Base-by-base conservation (phyloP, 225 moss, liverwort and hornwort genomes). In the Neckera pumila region DNA sequence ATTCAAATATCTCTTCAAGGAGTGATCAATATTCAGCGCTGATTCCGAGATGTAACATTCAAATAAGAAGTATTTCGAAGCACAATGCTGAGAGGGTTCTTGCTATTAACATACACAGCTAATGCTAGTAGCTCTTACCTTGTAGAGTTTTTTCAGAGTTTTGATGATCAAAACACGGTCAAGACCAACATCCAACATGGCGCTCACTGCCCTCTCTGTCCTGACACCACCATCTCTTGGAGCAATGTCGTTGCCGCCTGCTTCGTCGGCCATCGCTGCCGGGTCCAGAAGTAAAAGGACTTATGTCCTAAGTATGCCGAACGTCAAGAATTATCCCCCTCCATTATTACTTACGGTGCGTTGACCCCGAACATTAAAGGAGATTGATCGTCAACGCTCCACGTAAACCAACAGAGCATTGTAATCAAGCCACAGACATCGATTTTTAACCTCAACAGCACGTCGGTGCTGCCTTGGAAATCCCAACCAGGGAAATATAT, bases 141-240 rank as follows among this genome's bases (percentile, higher is more conserved):
- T 94, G 85, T 88, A 88, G 20, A 94, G 90, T 36, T 79, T 89
- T 79, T 87, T 92, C 17, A 93, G 90, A 36, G 90, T 92, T 83
- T 83, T 89, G 43, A 92, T 42, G 71, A 93, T 87, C 79, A 92
- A 54, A 56, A 42, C 82, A 63, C 92, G 92, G 51, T 91, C 89
- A 18, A 94, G 70, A 47, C 92, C 92, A 42, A 93, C 82, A 62
- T 40, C 61, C 51, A 69, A 36, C 92, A 94, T 92, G 84, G 92
- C 94, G 67, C 62, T 74, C 73, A 93, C 89, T 82, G 93, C 93
- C 85, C 72, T 92, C 87, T 94, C 90, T 28, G 93, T 92, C 91
- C 87, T 92, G 61, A 77, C 87, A 60, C 84, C 86, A 49, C 90
- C 93, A 33, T 92, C 91, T 81, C 85, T 85, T 49, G 91, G 91